Percentiles rank a stretch among this genome's conserved stretches.
Evolutionary conservation across 2,329 filamentous ascomycete genomes (phyloP).

Genomic region (Penicillium glabrum): DNA sequence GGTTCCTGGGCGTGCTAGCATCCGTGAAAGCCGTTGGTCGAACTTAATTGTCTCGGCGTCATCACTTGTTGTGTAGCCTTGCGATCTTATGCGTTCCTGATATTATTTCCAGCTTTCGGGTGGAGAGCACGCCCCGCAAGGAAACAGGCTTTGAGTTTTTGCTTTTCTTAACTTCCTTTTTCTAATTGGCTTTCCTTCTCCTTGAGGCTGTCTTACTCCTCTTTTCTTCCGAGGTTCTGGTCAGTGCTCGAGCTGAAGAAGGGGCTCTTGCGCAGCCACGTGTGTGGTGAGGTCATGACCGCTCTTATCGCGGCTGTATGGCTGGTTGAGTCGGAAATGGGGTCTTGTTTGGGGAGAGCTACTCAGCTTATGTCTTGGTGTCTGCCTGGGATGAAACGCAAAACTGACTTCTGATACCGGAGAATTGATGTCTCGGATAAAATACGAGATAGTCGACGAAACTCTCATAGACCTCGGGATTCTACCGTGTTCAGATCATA

Average conservation of each 20-base stretch:
- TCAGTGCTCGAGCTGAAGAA: background rate
- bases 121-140: background rate
- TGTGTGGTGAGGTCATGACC: background rate
- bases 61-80: background rate
- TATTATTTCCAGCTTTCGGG: background rate
- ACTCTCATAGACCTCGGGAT: no score
- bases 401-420: no score
- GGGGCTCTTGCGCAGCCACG: constrained; percentile 3
- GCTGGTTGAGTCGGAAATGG: background rate
- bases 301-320: constrained; percentile 1
- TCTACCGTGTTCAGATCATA: no score
- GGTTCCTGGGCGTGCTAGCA: background rate
- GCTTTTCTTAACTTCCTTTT: background rate
- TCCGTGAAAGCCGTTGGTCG: constrained; percentile 1
- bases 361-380: no score
- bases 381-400: no score
- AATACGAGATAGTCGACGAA: no score
- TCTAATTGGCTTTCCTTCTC: background rate
- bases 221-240: background rate
- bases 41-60: background rate
- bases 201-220: background rate
- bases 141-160: background rate
- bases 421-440: no score
- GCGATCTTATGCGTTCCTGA: background rate
- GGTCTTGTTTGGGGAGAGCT: no score